Conservation (phyloP, 768 basidiomycete species). For the Leccinum truebloodii region DNA sequence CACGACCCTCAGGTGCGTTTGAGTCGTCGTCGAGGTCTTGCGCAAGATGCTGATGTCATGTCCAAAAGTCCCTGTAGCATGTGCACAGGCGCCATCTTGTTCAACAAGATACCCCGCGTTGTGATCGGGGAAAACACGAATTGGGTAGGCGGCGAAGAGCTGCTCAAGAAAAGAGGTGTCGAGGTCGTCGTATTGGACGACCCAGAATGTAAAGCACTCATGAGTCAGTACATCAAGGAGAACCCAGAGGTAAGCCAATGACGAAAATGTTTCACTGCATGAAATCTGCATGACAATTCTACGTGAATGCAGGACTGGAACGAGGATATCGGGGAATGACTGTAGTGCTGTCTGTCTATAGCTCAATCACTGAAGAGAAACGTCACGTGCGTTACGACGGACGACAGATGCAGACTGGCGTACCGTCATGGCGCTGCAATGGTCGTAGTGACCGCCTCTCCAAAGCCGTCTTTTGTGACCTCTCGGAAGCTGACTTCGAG, state of each 20-base stretch:
- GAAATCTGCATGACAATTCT: conserved; percentile 11
- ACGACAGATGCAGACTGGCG: background rate
- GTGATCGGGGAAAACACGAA: conserved; percentile 66
- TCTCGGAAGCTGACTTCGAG: conserved; percentile 43
- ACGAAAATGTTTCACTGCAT: conserved; percentile 11
- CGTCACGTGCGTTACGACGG: background rate
- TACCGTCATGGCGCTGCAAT: conserved; percentile 27
- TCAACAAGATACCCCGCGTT: conserved; percentile 64
- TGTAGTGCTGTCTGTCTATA: conserved; percentile 10
- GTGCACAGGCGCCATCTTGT: conserved; percentile 64
- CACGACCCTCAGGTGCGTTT: conserved; percentile 37
- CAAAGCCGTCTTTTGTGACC: conserved; percentile 33
- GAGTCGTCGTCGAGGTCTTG: background rate
- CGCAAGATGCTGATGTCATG: background rate
- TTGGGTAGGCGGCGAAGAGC: conserved; percentile 54
- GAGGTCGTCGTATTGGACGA: conserved; percentile 53
- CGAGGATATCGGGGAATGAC: conserved; percentile 58
- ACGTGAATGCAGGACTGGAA: conserved; percentile 48
- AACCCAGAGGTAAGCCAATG: conserved; percentile 48
- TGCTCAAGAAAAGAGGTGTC: conserved; percentile 53
- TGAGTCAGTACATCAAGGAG: conserved; percentile 55
- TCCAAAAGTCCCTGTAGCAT: conserved; percentile 55
- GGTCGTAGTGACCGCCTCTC: conserved; percentile 34
- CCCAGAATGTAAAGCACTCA: conserved; percentile 51
- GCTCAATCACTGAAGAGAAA: conserved; percentile 1